Conservation (phyloP, 192 early-diverging fungal genomes). For the Linnemannia hyalina region DNA sequence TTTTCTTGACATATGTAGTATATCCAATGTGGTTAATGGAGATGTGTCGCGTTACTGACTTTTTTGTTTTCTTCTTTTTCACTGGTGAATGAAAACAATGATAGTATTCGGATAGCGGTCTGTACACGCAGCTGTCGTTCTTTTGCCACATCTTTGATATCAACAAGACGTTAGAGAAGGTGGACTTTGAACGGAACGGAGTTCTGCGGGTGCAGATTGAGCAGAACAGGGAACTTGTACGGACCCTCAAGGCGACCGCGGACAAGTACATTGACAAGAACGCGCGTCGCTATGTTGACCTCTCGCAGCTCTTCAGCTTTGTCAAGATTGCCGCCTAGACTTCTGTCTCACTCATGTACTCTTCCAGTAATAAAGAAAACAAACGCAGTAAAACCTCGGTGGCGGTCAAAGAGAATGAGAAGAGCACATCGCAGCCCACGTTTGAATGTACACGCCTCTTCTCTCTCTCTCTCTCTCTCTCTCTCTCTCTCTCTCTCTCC, state of each 20-base stretch:
- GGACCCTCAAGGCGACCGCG: constrained; percentile 62
- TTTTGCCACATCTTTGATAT: constrained; percentile 77
- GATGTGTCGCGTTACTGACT: background rate
- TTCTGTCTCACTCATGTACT: background rate
- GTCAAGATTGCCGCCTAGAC: constrained; percentile 25
- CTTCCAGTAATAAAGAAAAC: background rate
- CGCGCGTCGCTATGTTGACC: constrained; percentile 80
- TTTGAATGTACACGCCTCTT: no score
- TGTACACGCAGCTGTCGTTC: constrained; percentile 90
- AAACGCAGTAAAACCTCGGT: no score
- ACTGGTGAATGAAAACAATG: background rate
- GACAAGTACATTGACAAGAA: constrained; percentile 80
- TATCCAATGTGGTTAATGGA: background rate
- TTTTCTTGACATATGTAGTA: background rate
- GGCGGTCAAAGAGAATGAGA: no score
- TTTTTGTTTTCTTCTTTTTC: background rate
- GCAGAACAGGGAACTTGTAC: constrained; percentile 58
- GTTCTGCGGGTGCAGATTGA: constrained; percentile 45
- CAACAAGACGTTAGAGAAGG: constrained; percentile 55
- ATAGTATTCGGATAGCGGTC: constrained; percentile 80
- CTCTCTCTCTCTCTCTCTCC: no score
- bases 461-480: no score
- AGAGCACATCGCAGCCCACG: no score
- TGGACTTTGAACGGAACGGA: constrained; percentile 39
- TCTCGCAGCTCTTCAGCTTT: constrained; percentile 72